These are phyloP conservation scores for Hortiboletus campestris DNA, from an alignment of 768 basidiomycete species.

Conservation along the genomic window DNA sequence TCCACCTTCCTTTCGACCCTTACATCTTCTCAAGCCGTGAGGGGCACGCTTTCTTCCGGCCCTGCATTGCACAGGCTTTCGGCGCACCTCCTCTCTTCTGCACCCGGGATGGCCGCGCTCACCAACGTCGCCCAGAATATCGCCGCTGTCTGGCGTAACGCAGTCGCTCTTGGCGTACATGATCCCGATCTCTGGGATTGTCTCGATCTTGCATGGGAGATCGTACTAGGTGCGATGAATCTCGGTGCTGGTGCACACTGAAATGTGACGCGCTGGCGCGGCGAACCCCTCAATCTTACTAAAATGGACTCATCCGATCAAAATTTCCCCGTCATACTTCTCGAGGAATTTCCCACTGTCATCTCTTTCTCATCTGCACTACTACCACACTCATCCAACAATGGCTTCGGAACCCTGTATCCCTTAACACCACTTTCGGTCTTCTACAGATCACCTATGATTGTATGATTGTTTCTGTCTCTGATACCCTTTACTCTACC, in stretches of 20 bases:
- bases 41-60: slow-evolving; percentile 48
- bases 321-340: slow-evolving; percentile 6
- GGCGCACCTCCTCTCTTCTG: slow-evolving; percentile 47
- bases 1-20: slow-evolving; percentile 29
- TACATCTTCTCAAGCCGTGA: slow-evolving; percentile 29
- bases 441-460: slow-evolving; percentile 19
- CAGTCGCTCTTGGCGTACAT: slow-evolving; percentile 63
- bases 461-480: slow-evolving; percentile 18
- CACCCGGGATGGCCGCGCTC: slow-evolving; percentile 44
- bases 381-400: slow-evolving; percentile 17
- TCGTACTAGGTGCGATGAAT: slow-evolving; percentile 59
- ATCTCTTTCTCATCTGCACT: slow-evolving; percentile 23
- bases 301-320: slow-evolving; percentile 19
- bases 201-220: slow-evolving; percentile 67
- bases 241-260: slow-evolving; percentile 43
- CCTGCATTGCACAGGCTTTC: slow-evolving; percentile 55
- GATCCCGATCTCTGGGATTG: slow-evolving; percentile 65
- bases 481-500: slow-evolving; percentile 32
- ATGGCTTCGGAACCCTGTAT: slow-evolving; percentile 29
- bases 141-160: slow-evolving; percentile 72
- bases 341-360: slow-evolving; percentile 24
- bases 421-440: slow-evolving; percentile 15
- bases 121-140: slow-evolving; percentile 48
- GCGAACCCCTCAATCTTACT: slow-evolving; percentile 13
- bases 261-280: slow-evolving; percentile 24